A percentile compares a stretch with the other conserved stretches of the same genome.
phyloP scores from a whole-genome alignment of 169 alveolate species.

The Babesia caballi region DNA sequence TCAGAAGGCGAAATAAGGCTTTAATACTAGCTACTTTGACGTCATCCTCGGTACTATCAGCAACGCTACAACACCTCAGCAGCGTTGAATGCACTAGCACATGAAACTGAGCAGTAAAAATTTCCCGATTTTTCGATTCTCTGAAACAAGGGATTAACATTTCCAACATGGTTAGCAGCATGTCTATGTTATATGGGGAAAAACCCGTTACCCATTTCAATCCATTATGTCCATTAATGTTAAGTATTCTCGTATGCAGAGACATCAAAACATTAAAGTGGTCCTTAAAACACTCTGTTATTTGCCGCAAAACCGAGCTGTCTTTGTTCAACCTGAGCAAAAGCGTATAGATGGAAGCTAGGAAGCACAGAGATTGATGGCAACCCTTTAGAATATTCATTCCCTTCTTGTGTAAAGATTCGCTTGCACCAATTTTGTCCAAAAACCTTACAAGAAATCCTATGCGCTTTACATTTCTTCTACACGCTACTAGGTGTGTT shows the following conservation, averaged over 20 bases:
- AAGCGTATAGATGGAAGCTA: neutral
- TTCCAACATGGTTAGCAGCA: neutral
- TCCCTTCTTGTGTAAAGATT: neutral
- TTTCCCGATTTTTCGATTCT: neutral
- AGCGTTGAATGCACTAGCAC: slow-evolving; percentile 14
- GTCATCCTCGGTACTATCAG: slow-evolving; percentile 19
- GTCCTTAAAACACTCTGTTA: neutral
- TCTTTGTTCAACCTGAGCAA: neutral
- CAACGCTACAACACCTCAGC: slow-evolving; percentile 28
- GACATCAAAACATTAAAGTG: neutral
- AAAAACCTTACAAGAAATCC: neutral
- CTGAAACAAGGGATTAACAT: neutral
- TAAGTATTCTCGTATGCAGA: neutral
- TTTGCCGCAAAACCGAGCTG: neutral
- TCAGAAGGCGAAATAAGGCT: slow-evolving; percentile 1
- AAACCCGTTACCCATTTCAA: neutral
- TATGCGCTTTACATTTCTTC: neutral
- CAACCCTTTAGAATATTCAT: neutral
- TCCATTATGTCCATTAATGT: neutral
- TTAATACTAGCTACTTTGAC: neutral
- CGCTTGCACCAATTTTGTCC: neutral
- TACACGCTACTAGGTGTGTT: neutral
- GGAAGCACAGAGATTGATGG: neutral
- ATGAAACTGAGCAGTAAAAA: neutral
- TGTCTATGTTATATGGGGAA: slow-evolving; percentile 18